Conservation (phyloP, 2,329 filamentous ascomycete genomes). For the Aureobasidium lini region DNA sequence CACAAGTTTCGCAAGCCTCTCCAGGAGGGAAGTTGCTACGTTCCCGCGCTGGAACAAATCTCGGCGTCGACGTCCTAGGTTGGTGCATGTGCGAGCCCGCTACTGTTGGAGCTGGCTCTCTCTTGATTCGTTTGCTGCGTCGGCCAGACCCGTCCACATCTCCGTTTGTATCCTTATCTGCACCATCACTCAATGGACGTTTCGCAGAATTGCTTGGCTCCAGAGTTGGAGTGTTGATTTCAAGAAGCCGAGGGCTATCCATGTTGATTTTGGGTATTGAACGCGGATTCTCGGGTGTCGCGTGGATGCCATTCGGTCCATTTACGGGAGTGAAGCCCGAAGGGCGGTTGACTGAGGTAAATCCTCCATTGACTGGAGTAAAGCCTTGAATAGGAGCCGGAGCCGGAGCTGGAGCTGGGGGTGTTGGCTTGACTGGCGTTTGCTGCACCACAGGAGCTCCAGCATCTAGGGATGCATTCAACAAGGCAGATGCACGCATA, state of each 20-base stretch:
- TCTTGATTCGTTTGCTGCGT: conserved; percentile 88
- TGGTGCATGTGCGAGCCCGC: conserved; percentile 95
- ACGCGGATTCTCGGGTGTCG: conserved; percentile 46
- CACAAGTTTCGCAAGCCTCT: conserved; percentile 76
- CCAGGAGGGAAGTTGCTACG: conserved; percentile 50
- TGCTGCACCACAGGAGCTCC: conserved; percentile 29
- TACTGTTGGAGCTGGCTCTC: conserved; percentile 68
- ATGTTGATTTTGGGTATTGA: conserved; percentile 53
- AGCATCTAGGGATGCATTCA: conserved; percentile 42
- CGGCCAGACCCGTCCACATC: conserved; percentile 46
- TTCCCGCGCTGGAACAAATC: conserved; percentile 49
- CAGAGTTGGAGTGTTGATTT: conserved; percentile 59
- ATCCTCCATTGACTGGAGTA: conserved; percentile 64
- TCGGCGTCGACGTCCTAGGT: conserved; percentile 72
- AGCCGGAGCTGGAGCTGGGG: conserved; percentile 22
- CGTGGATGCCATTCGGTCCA: conserved; percentile 43
- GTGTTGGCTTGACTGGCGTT: conserved; percentile 22
- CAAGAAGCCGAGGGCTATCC: conserved; percentile 55
- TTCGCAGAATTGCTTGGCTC: conserved; percentile 52
- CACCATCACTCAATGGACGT: conserved; percentile 53
- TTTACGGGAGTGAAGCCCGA: conserved; percentile 55
- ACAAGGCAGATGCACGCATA: conserved; percentile 47
- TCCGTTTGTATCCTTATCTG: conserved; percentile 54
- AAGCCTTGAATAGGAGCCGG: conserved; percentile 50
- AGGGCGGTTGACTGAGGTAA: conserved; percentile 57